These are phyloP conservation scores for Euryodendron excelsum DNA, from an alignment of 148 eudicot genomes.

Conservation along the genomic window DNA sequence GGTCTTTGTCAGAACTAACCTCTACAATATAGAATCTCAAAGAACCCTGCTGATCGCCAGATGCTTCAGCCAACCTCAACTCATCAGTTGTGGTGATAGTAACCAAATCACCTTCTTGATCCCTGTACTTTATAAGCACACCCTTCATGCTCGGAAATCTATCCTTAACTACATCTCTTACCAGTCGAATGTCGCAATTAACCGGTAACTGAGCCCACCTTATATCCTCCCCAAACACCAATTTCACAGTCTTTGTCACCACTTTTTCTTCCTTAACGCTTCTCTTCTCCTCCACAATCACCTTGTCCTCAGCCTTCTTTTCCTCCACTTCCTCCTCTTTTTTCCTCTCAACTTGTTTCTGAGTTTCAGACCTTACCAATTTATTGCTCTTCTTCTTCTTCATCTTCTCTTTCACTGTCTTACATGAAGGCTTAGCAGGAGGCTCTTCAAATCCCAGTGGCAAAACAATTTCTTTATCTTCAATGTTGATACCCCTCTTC, in stretches of 20 bases:
- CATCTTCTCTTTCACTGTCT: slow-evolving; percentile 39
- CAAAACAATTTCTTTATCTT: slow-evolving; percentile 53
- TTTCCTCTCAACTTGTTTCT: slow-evolving; percentile 23
- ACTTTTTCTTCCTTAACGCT: slow-evolving; percentile 54
- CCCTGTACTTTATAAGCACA: slow-evolving; percentile 79
- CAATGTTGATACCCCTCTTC: slow-evolving; percentile 59
- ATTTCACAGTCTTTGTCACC: slow-evolving; percentile 64
- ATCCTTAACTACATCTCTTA: slow-evolving; percentile 78
- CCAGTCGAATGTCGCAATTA: slow-evolving; percentile 49
- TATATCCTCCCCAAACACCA: slow-evolving; percentile 87
- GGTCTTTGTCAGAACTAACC: slow-evolving; percentile 84
- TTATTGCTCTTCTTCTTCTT: slow-evolving; percentile 31
- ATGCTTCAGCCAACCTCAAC: slow-evolving; percentile 75
- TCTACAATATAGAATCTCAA: slow-evolving; percentile 74
- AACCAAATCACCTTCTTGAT: slow-evolving; percentile 86
- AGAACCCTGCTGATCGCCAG: slow-evolving; percentile 55
- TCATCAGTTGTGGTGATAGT: slow-evolving; percentile 85
- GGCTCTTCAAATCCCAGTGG: slow-evolving; percentile 36
- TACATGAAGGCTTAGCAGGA: slow-evolving; percentile 28
- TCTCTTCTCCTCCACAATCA: slow-evolving; percentile 75
- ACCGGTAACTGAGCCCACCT: slow-evolving; percentile 73
- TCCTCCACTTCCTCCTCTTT: slow-evolving; percentile 24
- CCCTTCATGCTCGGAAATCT: slow-evolving; percentile 78
- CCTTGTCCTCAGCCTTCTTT: slow-evolving; percentile 56
- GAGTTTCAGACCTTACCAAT: slow-evolving; percentile 15